Conservation (phyloP, 164 flowering plant species). For the Vitis vinifera region DNA sequence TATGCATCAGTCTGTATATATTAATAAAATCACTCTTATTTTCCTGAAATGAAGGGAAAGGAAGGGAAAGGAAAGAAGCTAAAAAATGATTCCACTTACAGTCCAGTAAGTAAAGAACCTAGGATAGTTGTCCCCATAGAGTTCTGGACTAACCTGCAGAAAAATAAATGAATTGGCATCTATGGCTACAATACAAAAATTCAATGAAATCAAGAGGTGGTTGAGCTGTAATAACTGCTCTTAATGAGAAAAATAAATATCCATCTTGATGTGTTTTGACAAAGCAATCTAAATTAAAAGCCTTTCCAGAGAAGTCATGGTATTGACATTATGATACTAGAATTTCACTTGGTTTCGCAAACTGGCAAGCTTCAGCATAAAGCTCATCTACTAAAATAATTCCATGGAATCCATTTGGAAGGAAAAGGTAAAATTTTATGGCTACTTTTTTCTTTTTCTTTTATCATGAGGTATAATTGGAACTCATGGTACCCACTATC, state of each 20-base stretch:
- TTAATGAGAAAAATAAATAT: conserved; percentile 7
- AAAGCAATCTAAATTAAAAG: background rate
- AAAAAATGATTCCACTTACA: conserved; percentile 41
- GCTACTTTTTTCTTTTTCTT: too few species aligned
- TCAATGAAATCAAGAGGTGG: conserved; percentile 23
- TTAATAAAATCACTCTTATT: background rate
- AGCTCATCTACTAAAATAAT: too few species aligned
- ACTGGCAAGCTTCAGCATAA: too few species aligned
- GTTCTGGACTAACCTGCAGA: conserved; percentile 90
- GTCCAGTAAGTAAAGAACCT: conserved; percentile 99
- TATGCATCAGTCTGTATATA: conserved; percentile 79
- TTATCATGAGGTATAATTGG: too few species aligned
- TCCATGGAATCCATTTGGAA: too few species aligned
- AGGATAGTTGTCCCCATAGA: conserved; percentile 87
- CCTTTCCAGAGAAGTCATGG: too few species aligned
- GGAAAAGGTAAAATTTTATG: too few species aligned
- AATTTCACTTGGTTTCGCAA: too few species aligned
- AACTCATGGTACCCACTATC: too few species aligned
- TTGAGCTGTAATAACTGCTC: conserved; percentile 14
- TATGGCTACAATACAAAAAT: conserved; percentile 1
- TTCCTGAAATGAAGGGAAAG: background rate
- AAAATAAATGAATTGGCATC: conserved; percentile 22
- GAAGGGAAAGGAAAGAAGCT: background rate
- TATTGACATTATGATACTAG: too few species aligned
- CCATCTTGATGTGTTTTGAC: background rate